These are phyloP conservation scores for Podospora sp. DNA, from an alignment of 495 filamentous ascomycete genomes.

Conservation along the genomic window DNA sequence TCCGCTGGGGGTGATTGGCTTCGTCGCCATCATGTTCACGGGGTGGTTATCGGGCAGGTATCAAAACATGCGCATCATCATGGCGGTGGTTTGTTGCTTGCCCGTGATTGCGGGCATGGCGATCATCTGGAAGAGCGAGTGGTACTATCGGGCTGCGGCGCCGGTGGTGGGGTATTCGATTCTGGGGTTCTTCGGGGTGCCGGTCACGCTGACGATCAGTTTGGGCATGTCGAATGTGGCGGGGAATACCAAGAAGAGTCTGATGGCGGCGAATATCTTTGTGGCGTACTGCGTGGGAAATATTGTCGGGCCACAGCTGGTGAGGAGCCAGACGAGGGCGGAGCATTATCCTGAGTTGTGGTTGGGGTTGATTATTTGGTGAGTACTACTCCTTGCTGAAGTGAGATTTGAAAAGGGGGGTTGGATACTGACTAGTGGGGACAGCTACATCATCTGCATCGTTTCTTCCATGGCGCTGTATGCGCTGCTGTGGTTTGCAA, in stretches of 20 bases:
- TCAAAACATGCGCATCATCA: conserved; percentile 65
- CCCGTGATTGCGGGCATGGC: conserved; percentile 73
- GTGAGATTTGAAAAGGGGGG: not conserved
- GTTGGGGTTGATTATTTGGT: conserved; percentile 73
- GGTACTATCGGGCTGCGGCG: conserved; percentile 62
- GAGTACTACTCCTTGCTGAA: not conserved
- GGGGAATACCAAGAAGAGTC: conserved; percentile 76
- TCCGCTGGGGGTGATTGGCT: conserved; percentile 65
- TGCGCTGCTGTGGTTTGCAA: conserved; percentile 58
- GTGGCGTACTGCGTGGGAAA: conserved; percentile 73
- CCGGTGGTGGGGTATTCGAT: conserved; percentile 71
- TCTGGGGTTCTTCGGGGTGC: conserved; percentile 70
- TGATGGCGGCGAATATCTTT: conserved; percentile 72
- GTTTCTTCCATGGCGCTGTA: conserved; percentile 57
- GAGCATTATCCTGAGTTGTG: conserved; percentile 72
- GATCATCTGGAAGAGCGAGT: conserved; percentile 73
- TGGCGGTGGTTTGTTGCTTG: conserved; percentile 64
- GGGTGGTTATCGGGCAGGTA: conserved; percentile 62
- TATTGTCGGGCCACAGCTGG: conserved; percentile 72
- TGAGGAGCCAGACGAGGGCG: conserved; percentile 60
- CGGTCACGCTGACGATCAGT: conserved; percentile 66
- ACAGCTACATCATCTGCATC: conserved; percentile 71
- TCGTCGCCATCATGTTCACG: conserved; percentile 65
- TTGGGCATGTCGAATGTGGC: conserved; percentile 73
- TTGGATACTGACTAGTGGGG: not conserved